Conservation (phyloP, 495 filamentous ascomycete species). For the Penicillium flavigenum region DNA sequence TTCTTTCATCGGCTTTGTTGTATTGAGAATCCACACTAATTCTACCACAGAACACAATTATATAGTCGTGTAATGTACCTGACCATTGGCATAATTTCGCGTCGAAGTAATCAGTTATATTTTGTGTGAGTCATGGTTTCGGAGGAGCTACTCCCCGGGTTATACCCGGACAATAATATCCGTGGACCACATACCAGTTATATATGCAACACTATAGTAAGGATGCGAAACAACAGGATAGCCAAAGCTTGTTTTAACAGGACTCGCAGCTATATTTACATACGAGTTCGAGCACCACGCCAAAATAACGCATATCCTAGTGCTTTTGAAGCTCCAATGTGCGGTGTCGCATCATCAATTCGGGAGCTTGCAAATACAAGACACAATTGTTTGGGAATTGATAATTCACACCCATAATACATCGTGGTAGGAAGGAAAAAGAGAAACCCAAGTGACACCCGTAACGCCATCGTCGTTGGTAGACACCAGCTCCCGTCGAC, state of each 20-base stretch:
- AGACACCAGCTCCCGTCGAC: background rate
- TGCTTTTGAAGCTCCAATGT: background rate
- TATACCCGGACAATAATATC: background rate
- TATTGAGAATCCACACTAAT: background rate
- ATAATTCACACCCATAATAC: conserved; percentile 5
- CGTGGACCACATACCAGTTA: background rate
- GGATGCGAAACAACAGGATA: background rate
- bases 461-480: background rate
- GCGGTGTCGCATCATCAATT: background rate
- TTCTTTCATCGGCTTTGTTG: background rate
- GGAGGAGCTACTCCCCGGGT: background rate
- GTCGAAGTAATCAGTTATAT: background rate
- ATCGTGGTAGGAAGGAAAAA: background rate
- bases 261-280: background rate
- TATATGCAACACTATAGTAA: background rate
- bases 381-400: background rate
- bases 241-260: background rate
- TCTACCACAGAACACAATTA: background rate
- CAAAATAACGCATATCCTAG: background rate
- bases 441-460: background rate
- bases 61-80: background rate
- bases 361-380: background rate
- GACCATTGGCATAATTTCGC: background rate
- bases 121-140: background rate
- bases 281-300: background rate